phyloP scores from a whole-genome alignment of 2,329 filamentous ascomycete species.

The Triangularia setosa region DNA sequence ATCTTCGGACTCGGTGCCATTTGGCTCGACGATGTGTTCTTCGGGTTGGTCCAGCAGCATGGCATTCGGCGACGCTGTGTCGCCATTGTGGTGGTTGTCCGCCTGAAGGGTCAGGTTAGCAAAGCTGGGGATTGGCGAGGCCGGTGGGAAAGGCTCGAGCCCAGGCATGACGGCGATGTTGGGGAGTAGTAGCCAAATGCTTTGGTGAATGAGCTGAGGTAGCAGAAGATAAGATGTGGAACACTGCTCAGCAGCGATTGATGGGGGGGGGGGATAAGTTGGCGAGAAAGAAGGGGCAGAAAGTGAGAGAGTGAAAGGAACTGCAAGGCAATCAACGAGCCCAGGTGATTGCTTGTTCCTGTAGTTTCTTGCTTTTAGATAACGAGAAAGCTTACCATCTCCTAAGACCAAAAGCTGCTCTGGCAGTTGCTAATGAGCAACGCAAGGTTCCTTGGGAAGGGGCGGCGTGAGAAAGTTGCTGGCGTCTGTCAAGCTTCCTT shows the following conservation, averaged over 20 bases:
- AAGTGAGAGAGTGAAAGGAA: neutral
- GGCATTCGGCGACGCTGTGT: constrained; percentile 52
- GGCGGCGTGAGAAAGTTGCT: neutral
- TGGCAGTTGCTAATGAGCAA: neutral
- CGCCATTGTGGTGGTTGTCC: constrained; percentile 47
- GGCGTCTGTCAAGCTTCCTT: neutral
- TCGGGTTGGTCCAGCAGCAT: constrained; percentile 51
- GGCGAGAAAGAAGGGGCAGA: neutral
- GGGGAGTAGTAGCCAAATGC: neutral
- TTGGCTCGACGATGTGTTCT: constrained; percentile 49
- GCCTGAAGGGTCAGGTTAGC: constrained; percentile 27
- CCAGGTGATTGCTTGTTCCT: neutral
- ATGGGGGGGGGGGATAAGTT: neutral
- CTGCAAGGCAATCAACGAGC: neutral
- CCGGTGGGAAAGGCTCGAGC: neutral
- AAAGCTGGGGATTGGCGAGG: constrained; percentile 19
- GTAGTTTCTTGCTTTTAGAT: neutral
- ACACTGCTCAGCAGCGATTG: neutral
- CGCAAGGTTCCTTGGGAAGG: neutral
- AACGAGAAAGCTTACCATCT: neutral
- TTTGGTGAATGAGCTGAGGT: neutral
- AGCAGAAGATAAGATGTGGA: neutral
- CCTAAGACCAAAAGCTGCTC: neutral
- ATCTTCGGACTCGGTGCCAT: constrained; percentile 47
- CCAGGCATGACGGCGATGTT: neutral